Evolutionary conservation across 345 rosid species (phyloP), one percentile per base, ranked within the genome.

Genomic region (Brassica rapa): DNA sequence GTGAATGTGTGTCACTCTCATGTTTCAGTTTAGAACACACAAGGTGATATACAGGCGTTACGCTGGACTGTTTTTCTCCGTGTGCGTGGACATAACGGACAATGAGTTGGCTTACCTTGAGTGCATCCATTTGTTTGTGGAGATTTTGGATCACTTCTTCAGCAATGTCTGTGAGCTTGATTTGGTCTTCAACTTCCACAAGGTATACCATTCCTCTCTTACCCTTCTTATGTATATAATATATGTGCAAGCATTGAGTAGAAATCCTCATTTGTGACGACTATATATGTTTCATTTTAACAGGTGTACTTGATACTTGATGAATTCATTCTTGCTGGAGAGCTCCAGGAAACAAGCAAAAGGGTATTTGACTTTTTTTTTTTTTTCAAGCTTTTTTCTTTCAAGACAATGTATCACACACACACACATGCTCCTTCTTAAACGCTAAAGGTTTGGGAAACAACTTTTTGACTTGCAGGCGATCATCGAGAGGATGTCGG

Each of bases 331-430:
- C 98, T 94, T 77, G 98, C 96, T 16, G 98, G 98, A n/a, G 98
- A 94, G 82, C 96, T 94, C 21, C 98, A 94, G 88, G 98, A 94
- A 88, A 95, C 99, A 76, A 95, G 99, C 93, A 95, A 94, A 84
- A 90, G 86, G 94, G 98, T 94, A 0, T 75, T 64, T 23, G 64
- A 8, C 35, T 70, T 46, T 21, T 43, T 41, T 67, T 53, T 30
- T 29, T 8, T 15, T 25, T 21, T 43, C 46, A 27, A 5, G 29
- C 30, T 43, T 32, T 46, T 16, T 3, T 66, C 9, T 74, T 37
- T 11, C 19, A 33, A 41, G 21, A 0, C 3, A 19, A 29, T 55
- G 62, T 68, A n/a, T 70, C 10, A 61, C 3, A 32, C 41, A 11
- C 41, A 11, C 29, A 25, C 29, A 25, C 29, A 25, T 25, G 29